phyloP scores from a whole-genome alignment of 106 monocot species.

The Dioscorea dumetorum region DNA sequence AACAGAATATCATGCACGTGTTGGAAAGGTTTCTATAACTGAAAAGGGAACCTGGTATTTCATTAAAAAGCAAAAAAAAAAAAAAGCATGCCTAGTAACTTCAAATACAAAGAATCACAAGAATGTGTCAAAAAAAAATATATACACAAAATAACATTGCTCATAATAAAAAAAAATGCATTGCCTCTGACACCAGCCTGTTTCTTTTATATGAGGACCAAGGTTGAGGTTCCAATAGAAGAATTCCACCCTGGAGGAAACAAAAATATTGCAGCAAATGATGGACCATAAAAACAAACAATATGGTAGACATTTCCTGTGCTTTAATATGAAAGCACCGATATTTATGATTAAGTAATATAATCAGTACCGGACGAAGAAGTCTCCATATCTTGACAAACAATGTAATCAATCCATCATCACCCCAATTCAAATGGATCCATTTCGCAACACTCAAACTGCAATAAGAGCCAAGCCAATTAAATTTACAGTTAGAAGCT shows the following conservation, averaged over 20 bases:
- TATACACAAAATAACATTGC: not conserved
- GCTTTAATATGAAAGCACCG: no score
- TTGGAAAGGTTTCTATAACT: not conserved
- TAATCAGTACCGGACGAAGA: constrained; percentile 61
- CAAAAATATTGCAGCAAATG: constrained; percentile 11
- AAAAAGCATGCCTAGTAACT: not conserved
- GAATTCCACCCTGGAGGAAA: constrained; percentile 69
- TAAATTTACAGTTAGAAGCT: not conserved
- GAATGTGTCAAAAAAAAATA: not conserved
- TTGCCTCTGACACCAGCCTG: constrained; percentile 63
- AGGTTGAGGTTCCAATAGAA: constrained; percentile 91
- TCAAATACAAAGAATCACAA: not conserved
- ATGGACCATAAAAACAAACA: constrained; percentile 25
- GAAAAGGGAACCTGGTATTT: not conserved
- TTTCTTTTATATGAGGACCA: constrained; percentile 84
- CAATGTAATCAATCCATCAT: constrained; percentile 81
- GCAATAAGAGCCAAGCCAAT: constrained; percentile 11
- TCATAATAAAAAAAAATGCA: not conserved
- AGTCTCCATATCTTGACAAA: constrained; percentile 91
- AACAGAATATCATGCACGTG: no score
- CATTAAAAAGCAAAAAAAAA: no score
- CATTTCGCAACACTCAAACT: constrained; percentile 97
- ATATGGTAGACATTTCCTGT: no score
- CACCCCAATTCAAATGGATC: constrained; percentile 97
- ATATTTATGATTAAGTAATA: not conserved